These are phyloP conservation scores for Oryza meridionalis DNA, from an alignment of 176 grass and related monocot species.

Conservation along the genomic window DNA sequence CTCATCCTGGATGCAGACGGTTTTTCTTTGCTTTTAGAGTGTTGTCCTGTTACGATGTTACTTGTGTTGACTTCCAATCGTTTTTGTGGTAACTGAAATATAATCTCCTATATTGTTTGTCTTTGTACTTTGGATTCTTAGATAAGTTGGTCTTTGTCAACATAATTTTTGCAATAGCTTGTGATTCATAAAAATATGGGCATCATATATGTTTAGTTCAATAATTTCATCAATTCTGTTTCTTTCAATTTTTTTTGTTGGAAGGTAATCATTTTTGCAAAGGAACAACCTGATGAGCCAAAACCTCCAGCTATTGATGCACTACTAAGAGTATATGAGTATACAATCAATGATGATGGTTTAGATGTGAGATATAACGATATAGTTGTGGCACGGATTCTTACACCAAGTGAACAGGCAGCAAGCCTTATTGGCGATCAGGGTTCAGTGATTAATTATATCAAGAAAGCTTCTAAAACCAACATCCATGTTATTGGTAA, in stretches of 20 bases:
- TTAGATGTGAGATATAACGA: conserved; percentile 39
- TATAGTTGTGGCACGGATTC: conserved; percentile 35
- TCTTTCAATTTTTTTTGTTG: not conserved
- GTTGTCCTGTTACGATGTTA: not conserved
- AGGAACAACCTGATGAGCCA: conserved; percentile 49
- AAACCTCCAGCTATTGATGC: conserved; percentile 54
- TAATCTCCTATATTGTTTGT: not conserved
- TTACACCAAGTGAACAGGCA: conserved; percentile 51
- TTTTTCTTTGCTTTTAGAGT: conserved; percentile 15
- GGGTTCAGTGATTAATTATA: conserved; percentile 44
- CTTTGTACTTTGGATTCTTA: conserved; percentile 9
- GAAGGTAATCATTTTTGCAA: conserved; percentile 63
- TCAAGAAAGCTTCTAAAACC: conserved; percentile 56
- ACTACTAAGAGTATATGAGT: conserved; percentile 52
- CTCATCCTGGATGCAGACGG: not conserved
- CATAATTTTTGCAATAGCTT: not conserved
- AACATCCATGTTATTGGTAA: conserved; percentile 55
- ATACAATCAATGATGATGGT: conserved; percentile 32
- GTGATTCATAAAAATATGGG: not conserved
- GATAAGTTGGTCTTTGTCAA: not conserved
- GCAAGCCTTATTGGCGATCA: conserved; percentile 46
- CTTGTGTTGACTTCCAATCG: not conserved
- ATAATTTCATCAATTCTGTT: conserved; percentile 5
- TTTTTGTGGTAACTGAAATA: conserved; percentile 1
- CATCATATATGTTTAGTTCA: conserved; percentile 27